Percentiles rank a stretch among this genome's conserved stretches.
These are phyloP conservation scores for Cercophora sp. DNA, from an alignment of 495 filamentous ascomycete species.

Conservation along the genomic window DNA sequence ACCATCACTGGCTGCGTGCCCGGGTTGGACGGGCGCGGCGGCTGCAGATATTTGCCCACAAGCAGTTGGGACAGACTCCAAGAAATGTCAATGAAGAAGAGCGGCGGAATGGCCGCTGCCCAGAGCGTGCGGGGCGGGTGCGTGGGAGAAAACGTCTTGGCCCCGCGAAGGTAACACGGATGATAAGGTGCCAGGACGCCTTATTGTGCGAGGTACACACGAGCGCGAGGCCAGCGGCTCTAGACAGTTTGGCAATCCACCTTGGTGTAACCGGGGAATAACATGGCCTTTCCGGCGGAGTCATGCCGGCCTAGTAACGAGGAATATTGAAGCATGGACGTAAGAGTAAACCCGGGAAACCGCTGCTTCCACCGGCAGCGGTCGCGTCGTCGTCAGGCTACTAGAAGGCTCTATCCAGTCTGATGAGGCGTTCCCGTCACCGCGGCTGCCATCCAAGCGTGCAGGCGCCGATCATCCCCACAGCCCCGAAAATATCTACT, in stretches of 20 bases:
- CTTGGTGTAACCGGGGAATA: constrained; percentile 3
- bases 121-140: neutral
- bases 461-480: neutral
- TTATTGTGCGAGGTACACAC: no score
- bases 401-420: no score
- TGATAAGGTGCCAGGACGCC: constrained; percentile 5
- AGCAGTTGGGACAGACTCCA: no score
- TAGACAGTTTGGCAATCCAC: neutral
- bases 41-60: no score
- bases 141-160: neutral
- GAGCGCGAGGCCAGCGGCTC: no score
- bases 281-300: neutral
- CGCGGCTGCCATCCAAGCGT: neutral
- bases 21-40: no score
- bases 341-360: no score
- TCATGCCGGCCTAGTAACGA: neutral
- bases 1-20: no score
- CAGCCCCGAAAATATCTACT: neutral
- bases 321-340: no score
- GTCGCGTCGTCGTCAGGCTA: no score
- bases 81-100: neutral
- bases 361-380: no score
- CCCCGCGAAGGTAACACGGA: neutral
- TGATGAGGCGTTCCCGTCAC: neutral
- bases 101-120: neutral